Evolutionary conservation across 768 basidiomycete species (phyloP), one percentile per base, ranked within the genome.

Genomic region (Brasilioporus rufonigricans): DNA sequence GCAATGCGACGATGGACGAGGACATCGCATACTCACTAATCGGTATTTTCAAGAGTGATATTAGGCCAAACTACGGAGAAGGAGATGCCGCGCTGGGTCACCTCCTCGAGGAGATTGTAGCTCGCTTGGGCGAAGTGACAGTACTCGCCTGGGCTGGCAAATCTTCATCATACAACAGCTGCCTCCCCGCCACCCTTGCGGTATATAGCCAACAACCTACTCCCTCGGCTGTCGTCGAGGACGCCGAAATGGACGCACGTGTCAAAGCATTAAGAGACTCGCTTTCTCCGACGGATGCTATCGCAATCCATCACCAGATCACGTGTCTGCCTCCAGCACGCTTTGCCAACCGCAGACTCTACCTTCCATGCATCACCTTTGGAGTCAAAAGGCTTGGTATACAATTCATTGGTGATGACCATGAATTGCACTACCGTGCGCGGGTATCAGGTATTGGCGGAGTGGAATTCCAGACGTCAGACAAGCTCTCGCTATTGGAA

Each of bases 101-200:
- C n/a, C n/a, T n/a, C n/a, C 39, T 61, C 43, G 55, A 62, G 2
- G 56, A 58, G 19, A 54, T 62, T 3, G 39, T 62, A 11, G 14
- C 45, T 8, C 60, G 61, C 14, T 53, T 36, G 7, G 56, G 60
- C 0, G 60, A 54, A 0, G 38, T 53, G 24, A 52, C 49, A 0
- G 60, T 58, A 8, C 50, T 61, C 31, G 38, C 19, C 16, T 61
- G 61, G 61, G 21, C 43, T 2, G 60, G 60, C 16, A 31, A 46
- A 12, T 36, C 59, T 2, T 61, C 55, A 0, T 11, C 24, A 18
- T 61, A 61, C 29, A 61, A 61, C 12, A 61, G 58, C 9, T 61
- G 59, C 26, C 50, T 61, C 19, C 58, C 59, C 0, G 33, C 13
- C 14, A 31, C 50, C 19, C 43, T 61, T 21, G 24, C 13, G 4